phyloP scores from a whole-genome alignment of 306 rosid genomes.

The Vigna reflexopilosa region DNA sequence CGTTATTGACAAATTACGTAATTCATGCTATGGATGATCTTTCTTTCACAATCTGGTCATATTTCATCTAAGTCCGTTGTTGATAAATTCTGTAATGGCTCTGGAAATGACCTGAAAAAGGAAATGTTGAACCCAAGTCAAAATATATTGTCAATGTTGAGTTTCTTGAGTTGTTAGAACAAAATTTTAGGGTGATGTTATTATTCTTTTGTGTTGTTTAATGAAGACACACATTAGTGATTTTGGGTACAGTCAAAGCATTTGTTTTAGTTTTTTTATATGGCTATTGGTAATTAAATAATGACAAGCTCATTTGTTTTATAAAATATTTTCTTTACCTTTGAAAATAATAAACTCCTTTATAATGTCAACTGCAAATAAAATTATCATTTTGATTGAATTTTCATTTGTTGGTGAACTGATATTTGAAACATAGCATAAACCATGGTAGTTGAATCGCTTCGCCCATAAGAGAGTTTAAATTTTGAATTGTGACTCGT shows the following conservation, averaged over 20 bases:
- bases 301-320: neutral
- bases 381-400: neutral
- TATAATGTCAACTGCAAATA: neutral
- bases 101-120: conserved; percentile 1
- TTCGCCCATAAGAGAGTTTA: too few relatives aligned
- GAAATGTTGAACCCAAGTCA: neutral
- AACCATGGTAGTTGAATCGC: too few relatives aligned
- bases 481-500: too few relatives aligned
- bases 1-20: neutral
- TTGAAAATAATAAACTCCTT: neutral
- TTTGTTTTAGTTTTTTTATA: neutral
- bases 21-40: neutral
- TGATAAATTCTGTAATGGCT: neutral
- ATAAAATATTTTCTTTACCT: neutral
- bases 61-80: too few relatives aligned
- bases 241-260: neutral
- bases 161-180: neutral
- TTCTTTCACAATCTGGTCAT: neutral
- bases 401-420: neutral
- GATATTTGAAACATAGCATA: neutral
- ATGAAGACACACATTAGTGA: neutral
- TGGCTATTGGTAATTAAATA: neutral
- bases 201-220: neutral
- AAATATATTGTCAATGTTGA: neutral
- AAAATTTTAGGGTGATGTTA: neutral